Base-by-base conservation (phyloP, 2,329 filamentous ascomycete species). In the Cryphonectria parasitica region DNA sequence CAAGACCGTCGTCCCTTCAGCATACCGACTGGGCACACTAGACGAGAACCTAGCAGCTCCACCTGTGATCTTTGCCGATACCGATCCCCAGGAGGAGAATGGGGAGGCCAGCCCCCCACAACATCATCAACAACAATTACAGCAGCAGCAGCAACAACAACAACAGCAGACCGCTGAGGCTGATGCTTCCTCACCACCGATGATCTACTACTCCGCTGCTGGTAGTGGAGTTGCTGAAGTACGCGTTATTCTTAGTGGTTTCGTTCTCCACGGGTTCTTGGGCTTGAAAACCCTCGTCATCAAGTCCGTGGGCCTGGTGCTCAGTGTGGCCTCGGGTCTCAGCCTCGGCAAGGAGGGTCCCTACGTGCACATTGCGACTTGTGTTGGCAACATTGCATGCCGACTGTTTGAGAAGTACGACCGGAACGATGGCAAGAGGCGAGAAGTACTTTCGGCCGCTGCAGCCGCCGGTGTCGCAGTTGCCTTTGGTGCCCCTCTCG, bases 191-290 rank as follows among this genome's bases (percentile, higher is more conserved):
- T 80, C 84, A 0, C 87, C 91, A 2, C 92, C 93, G 0, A 97
- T 97, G 91, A 88, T 95, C 6, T 99, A 97, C 81, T 99, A 98
- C 80, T 95, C 96, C 10, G 96, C 95, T 71, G 95, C 95, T 58
- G 96, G 96, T 64, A 97, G 94, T 81, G 96, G 96, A 76, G 96
- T 99, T 17, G 96, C 96, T 8, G 96, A 99, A 82, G 95, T 98
- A 69, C 95, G 96, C 74, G 96, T 98, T 71, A 98, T 98, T 71
- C 88, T 98, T n/a, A 98, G 94, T 76, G 96, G 96, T 7, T 99
- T 98, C 77, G 95, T 99, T 69, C 84, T 99, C 69, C 96, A 98
- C 84, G 95, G 96, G 1, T 98, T 98, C 78, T 87, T 99, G 10
- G 96, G 96, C 75, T 80, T 97, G 54, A 92, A 92, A 77, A 98